phyloP scores from a whole-genome alignment of 2,329 filamentous ascomycete species.

The Alternaria sp. region DNA sequence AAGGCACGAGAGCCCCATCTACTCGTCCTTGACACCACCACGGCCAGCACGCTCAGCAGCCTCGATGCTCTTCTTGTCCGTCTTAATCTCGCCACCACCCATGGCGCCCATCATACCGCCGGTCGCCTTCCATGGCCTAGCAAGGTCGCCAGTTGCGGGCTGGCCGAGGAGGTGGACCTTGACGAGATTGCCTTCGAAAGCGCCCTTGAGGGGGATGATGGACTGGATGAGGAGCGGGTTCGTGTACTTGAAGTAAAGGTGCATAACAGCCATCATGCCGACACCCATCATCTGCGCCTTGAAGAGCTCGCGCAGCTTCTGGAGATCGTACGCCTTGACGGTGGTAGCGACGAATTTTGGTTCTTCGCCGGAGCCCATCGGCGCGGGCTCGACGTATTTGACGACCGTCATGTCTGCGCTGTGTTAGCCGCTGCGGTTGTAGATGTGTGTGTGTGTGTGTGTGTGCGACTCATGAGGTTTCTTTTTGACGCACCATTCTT shows the following conservation, averaged over 20 bases:
- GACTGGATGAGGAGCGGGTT: conserved; percentile 98
- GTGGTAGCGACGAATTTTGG: conserved; percentile 97
- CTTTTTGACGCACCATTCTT: conserved; percentile 81
- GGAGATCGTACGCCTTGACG: conserved; percentile 90
- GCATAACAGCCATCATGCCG: conserved; percentile 98
- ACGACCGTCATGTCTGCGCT: conserved; percentile 87
- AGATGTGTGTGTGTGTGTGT: too few relatives aligned
- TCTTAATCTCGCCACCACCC: conserved; percentile 77
- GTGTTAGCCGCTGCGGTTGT: conserved; percentile 25
- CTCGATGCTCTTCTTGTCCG: conserved; percentile 72
- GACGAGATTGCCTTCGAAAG: conserved; percentile 92
- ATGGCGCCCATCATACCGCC: conserved; percentile 84
- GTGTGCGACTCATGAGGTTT: not conserved
- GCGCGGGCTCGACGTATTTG: conserved; percentile 96
- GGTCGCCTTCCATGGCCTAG: conserved; percentile 91
- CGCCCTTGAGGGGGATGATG: conserved; percentile 96
- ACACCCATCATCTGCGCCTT: conserved; percentile 95
- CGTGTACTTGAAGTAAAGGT: conserved; percentile 99
- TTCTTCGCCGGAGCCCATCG: conserved; percentile 92
- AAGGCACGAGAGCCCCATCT: conserved; percentile 24
- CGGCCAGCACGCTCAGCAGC: conserved; percentile 60
- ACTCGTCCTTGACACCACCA: conserved; percentile 63
- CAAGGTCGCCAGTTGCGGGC: conserved; percentile 86
- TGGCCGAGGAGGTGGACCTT: conserved; percentile 94
- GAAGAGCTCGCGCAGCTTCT: conserved; percentile 84